Conservation (phyloP, 2,329 filamentous ascomycete species). For the Tolypocladium guangdongense region DNA sequence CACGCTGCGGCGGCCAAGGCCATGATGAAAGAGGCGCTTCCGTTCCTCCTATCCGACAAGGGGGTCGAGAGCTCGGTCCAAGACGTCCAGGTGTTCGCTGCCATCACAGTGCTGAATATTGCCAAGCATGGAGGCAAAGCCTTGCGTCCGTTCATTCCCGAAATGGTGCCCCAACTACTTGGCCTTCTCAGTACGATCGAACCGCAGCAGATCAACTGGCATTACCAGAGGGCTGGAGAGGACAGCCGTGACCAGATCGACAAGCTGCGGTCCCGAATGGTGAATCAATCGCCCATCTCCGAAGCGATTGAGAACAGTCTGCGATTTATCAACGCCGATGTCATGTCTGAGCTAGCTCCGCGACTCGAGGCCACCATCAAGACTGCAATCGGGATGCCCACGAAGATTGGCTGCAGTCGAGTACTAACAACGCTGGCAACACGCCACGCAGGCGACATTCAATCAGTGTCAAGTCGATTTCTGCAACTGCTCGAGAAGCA, state of each 20-base stretch:
- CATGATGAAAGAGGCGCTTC: conserved; percentile 79
- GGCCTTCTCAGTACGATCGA: conserved; percentile 79
- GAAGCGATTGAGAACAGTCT: conserved; percentile 86
- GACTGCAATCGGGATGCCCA: conserved; percentile 78
- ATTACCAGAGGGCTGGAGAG: conserved; percentile 82
- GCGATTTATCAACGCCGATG: conserved; percentile 65
- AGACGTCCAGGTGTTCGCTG: conserved; percentile 77
- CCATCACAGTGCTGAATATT: conserved; percentile 74
- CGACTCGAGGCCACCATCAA: conserved; percentile 72
- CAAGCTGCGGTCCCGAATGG: conserved; percentile 68
- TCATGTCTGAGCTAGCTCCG: conserved; percentile 65
- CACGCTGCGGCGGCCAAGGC: conserved; percentile 57
- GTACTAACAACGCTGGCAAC: conserved; percentile 79
- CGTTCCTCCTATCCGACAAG: conserved; percentile 80
- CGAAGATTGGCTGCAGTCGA: conserved; percentile 82
- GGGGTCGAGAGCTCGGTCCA: conserved; percentile 82
- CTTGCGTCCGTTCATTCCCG: conserved; percentile 69
- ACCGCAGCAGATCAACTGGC: conserved; percentile 79
- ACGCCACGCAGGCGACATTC: conserved; percentile 63
- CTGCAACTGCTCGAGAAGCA: conserved; percentile 70
- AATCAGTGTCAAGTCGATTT: conserved; percentile 63
- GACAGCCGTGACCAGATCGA: conserved; percentile 85
- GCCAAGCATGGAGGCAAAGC: conserved; percentile 79
- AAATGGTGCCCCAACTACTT: conserved; percentile 71
- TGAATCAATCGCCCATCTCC: conserved; percentile 79